Evolutionary conservation across 192 early-diverging fungal genomes (phyloP).

Genomic region (Rhizophagus prolifer): DNA sequence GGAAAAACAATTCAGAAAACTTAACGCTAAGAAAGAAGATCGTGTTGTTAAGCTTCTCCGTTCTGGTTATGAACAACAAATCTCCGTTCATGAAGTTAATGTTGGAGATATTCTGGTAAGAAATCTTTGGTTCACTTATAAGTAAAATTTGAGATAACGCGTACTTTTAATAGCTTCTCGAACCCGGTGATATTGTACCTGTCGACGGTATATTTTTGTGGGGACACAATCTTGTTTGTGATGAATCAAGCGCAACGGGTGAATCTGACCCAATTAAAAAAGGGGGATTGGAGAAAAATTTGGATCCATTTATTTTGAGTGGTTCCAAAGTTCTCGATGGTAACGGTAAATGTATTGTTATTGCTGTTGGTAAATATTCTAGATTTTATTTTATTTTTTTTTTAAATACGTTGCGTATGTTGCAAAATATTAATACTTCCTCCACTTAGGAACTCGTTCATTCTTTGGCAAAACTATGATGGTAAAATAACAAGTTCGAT

Average conservation of each 20-base stretch:
- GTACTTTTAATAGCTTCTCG: slow-evolving; percentile 46
- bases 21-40: slow-evolving; percentile 86
- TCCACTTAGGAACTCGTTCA: slow-evolving; percentile 52
- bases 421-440: neutral
- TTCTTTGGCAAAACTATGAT: slow-evolving; percentile 91
- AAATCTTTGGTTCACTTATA: neutral
- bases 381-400: neutral
- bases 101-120: slow-evolving; percentile 84
- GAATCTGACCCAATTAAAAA: slow-evolving; percentile 88
- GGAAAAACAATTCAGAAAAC: slow-evolving; percentile 84
- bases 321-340: slow-evolving; percentile 92
- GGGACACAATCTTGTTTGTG: slow-evolving; percentile 79
- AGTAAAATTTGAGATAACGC: neutral
- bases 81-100: slow-evolving; percentile 78
- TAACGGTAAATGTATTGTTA: slow-evolving; percentile 79
- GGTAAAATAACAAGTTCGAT: slow-evolving; percentile 30
- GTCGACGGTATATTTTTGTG: slow-evolving; percentile 87
- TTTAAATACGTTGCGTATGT: neutral
- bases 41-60: slow-evolving; percentile 73
- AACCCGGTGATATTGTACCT: slow-evolving; percentile 91
- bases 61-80: slow-evolving; percentile 67
- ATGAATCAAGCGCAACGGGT: slow-evolving; percentile 91
- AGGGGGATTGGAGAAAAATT: slow-evolving; percentile 44
- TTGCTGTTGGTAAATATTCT: slow-evolving; percentile 67
- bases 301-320: slow-evolving; percentile 82